Base-by-base conservation (phyloP, 768 basidiomycete species). In the Tulasnella sp. region DNA sequence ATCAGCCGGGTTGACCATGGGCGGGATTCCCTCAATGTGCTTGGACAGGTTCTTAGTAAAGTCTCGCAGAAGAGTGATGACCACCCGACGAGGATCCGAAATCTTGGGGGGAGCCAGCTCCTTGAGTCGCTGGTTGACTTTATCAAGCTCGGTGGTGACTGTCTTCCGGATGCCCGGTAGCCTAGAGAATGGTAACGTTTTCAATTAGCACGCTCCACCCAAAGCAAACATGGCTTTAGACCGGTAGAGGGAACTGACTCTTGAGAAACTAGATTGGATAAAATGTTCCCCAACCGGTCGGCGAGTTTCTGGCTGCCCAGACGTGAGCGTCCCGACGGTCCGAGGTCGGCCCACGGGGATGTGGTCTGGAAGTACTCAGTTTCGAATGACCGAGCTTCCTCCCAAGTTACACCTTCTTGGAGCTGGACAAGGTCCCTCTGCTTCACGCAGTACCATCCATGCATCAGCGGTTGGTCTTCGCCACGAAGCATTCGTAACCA, bases 371-470 rank as follows among this genome's bases (percentile, higher is more conserved):
- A 95, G 84, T 88, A 94, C 0, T 86, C 84, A 6, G 88, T 83
- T 82, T 94, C 93, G 36, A 84, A 84, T 38, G 83, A 80, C 1
- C 93, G 88, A 0, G 93, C 94, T 31, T 89, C 86, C 21, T 84
- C 84, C 91, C 92, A 94, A 0, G 89, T 87, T 62, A 90, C 87
- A 3, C 88, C 89, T 1, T 84, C 76, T 31, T 87, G 87, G 21
- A 92, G 83, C 16, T 90, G 88, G 1, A 84, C 85, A 0, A 90
- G 89, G 81, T 86, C 86, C 0, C 89, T 88, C 79, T 89, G 90
- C 81, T 90, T 90, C 56, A 90, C 88, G 80, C 88, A 90, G 81
- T 86, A 90, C 91, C 91, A 92, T 27, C 89, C 88, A 76, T 91
- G 89, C 5, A 87, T 85, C 2, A 91, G 86, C 0, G 86, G 81